Base-by-base conservation (phyloP, 306 rosid genomes). In the Casuarina glauca region DNA sequence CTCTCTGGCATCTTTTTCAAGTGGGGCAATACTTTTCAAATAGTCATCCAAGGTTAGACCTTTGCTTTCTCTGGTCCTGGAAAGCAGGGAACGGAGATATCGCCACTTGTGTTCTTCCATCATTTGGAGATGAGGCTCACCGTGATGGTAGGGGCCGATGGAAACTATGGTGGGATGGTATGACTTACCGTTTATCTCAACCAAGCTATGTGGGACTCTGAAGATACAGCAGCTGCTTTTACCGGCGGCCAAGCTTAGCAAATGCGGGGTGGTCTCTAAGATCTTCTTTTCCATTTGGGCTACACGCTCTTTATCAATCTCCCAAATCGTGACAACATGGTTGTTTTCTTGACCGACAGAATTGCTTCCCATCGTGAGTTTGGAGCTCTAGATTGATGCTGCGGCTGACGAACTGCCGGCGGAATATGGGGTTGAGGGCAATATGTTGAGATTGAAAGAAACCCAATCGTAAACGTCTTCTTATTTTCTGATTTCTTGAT, bases 41-140 rank as follows among this genome's bases (percentile, higher is more conserved):
- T 35, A 62, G 19, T 62, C 17, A 17, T 62, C 69, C 36, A 36
- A 35, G 9, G 43, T 32, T 10, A 32, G 11, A 62, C 44, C 44
- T 38, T 26, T 62, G 44, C 43, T 26, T 45, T 45, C 49, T 6
- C 36, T 38, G 16, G 68, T 61, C n/a, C 43, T 61, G 16, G 41
- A 32, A 9, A 35, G 68, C n/a, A 61, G 36, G 43, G 68, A 61
- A 11, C 1, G 42, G 3, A 61, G 68, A n/a, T 35, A 61, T 8
- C 68, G n/a, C 44, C 68, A 61, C 43, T 61, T 61, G 68, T 61
- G 68, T n/a, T 61, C 68, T 43, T 61, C 44, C 7, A 61, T 61
- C 68, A 61, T 61, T 13, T 35, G 44, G 19, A 61, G 42, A 8
- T 61, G 17, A 61, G 68, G 68, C 68, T 61, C 4, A 17, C 44